Evolutionary conservation across 1,284 basidiomycete species (phyloP).

Genomic region (Xerocomus minutiporus): DNA sequence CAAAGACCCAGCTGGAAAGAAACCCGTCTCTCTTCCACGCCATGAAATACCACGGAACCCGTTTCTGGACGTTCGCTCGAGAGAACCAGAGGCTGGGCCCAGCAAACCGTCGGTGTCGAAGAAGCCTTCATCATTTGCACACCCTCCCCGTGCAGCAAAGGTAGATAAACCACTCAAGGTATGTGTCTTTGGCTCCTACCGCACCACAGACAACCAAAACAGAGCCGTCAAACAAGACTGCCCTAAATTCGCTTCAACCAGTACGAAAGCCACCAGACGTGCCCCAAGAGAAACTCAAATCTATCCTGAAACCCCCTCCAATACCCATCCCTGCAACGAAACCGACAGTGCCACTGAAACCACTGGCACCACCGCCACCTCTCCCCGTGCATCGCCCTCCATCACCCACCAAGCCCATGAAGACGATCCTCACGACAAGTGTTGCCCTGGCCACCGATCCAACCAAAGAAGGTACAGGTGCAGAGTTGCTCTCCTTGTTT

Average conservation of each 20-base stretch:
- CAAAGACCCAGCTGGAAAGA: conserved; percentile 6
- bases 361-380: conserved; percentile 24
- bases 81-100: conserved; percentile 12
- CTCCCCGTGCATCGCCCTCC: conserved; percentile 5
- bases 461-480: conserved; percentile 36
- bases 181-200: background rate
- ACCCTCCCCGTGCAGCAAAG: conserved; percentile 2
- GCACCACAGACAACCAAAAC: background rate
- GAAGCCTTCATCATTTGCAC: conserved; percentile 6
- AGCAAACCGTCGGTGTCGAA: conserved; percentile 12
- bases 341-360: conserved; percentile 16
- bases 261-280: conserved; percentile 2
- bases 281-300: conserved; percentile 19
- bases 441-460: conserved; percentile 42
- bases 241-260: conserved; percentile 3
- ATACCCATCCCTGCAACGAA: conserved; percentile 18
- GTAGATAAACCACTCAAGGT: background rate
- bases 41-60: conserved; percentile 19
- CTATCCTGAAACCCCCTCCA: conserved; percentile 27
- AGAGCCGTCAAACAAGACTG: background rate
- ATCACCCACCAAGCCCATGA: conserved; percentile 30
- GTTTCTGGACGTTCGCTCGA: conserved; percentile 16
- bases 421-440: conserved; percentile 41
- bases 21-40: conserved; percentile 1
- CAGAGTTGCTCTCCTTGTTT: conserved; percentile 37